phyloP scores from a whole-genome alignment of 2,329 filamentous ascomycete genomes.

The Fusarium solani-melongenae region DNA sequence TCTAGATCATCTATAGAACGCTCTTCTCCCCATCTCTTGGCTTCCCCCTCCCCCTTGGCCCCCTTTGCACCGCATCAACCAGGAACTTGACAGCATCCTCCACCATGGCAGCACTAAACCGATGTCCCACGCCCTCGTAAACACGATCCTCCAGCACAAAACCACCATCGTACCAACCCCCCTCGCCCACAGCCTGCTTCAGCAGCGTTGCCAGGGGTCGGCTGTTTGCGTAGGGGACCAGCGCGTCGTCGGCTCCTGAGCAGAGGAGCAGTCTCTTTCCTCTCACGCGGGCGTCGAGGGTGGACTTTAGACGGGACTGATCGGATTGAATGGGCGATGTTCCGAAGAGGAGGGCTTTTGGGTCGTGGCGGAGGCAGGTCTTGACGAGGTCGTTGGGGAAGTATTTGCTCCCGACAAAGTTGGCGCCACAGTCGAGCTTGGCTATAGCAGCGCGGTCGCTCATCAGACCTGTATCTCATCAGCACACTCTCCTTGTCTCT shows the following conservation, averaged over 20 bases:
- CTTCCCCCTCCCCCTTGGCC: conserved; percentile 37
- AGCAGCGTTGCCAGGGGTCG: conserved; percentile 70
- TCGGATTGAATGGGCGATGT: conserved; percentile 54
- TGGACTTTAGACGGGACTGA: conserved; percentile 54
- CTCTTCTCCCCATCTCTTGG: conserved; percentile 47
- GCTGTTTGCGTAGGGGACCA: conserved; percentile 76
- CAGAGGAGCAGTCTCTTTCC: conserved; percentile 75
- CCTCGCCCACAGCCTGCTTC: conserved; percentile 58
- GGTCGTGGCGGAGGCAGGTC: conserved; percentile 75
- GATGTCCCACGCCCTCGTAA: conserved; percentile 76
- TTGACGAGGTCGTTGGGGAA: conserved; percentile 78
- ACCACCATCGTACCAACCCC: conserved; percentile 65
- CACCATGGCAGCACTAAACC: conserved; percentile 76
- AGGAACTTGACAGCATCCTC: conserved; percentile 74
- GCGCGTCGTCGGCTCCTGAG: conserved; percentile 74
- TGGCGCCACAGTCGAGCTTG: conserved; percentile 62
- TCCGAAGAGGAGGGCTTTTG: conserved; percentile 78
- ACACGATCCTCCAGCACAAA: conserved; percentile 73
- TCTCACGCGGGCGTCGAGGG: conserved; percentile 62
- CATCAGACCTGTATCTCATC: conserved; percentile 67
- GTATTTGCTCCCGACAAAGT: conserved; percentile 80
- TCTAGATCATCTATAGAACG: conserved; percentile 35
- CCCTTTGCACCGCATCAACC: conserved; percentile 55
- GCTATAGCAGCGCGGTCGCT: conserved; percentile 79
- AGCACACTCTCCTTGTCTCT: not conserved